Evolutionary conservation across 106 monocot species (phyloP).

Genomic region (Dioscorea dumetorum): DNA sequence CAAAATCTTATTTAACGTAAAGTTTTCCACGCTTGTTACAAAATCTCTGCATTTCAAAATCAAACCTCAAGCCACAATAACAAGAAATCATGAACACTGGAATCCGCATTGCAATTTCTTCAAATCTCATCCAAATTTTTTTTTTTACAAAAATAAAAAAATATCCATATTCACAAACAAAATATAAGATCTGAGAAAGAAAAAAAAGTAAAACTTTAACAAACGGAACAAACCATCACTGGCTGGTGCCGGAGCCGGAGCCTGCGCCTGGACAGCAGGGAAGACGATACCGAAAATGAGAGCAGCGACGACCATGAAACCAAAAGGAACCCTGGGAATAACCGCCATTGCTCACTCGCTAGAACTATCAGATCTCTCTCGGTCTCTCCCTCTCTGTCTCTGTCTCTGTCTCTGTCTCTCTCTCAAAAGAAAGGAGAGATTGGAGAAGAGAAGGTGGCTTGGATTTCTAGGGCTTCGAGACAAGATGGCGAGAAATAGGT

Average conservation of each 20-base stretch:
- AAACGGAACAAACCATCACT: conserved; percentile 2
- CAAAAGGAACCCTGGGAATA: conserved; percentile 1
- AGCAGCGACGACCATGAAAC: background rate
- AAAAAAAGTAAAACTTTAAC: background rate
- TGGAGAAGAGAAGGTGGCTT: background rate
- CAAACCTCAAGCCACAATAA: too few relatives aligned
- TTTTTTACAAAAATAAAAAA: too few relatives aligned
- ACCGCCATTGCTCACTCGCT: background rate
- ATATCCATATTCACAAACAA: too few relatives aligned
- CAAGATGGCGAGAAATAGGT: too few relatives aligned
- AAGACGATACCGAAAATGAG: conserved; percentile 9
- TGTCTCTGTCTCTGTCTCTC: background rate
- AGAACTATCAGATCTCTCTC: background rate
- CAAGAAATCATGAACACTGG: too few relatives aligned
- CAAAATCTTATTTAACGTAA: too few relatives aligned
- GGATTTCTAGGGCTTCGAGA: too few relatives aligned
- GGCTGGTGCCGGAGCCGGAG: conserved; percentile 3
- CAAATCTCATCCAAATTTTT: too few relatives aligned
- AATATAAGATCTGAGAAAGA: background rate
- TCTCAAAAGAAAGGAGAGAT: background rate
- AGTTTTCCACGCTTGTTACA: too few relatives aligned
- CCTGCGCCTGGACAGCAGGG: conserved; percentile 8
- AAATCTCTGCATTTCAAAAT: too few relatives aligned
- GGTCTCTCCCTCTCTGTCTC: too few relatives aligned
- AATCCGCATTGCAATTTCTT: too few relatives aligned